Evolutionary conservation across 192 early-diverging fungal species (phyloP).

Genomic region (Coemansia sp.): DNA sequence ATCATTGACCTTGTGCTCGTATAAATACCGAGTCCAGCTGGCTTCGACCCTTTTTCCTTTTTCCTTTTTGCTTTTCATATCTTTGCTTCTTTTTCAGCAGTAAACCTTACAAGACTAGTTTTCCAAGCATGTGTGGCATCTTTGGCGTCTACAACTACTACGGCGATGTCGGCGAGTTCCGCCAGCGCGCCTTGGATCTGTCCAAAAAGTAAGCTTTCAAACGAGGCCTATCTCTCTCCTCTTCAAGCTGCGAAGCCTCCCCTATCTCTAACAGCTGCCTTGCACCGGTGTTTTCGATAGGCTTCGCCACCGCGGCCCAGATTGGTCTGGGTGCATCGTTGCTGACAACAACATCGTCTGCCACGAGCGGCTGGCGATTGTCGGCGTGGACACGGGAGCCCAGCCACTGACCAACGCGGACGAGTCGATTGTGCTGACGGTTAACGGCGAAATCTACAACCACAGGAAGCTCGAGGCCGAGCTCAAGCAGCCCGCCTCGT

Average conservation of each 20-base stretch:
- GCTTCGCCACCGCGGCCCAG: constrained; percentile 97
- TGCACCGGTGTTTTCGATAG: constrained; percentile 20
- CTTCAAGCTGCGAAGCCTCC: not conserved
- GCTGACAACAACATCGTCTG: constrained; percentile 86
- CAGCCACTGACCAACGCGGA: constrained; percentile 95
- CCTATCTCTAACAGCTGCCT: not conserved
- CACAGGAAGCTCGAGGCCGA: constrained; percentile 79
- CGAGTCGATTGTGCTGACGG: constrained; percentile 83
- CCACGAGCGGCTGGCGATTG: constrained; percentile 98
- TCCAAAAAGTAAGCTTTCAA: constrained; percentile 61
- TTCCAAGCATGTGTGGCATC: constrained; percentile 90
- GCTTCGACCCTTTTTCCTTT: not conserved
- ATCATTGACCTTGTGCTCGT: not conserved
- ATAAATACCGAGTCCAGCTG: not conserved
- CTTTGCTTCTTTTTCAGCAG: not conserved
- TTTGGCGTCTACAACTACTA: constrained; percentile 93
- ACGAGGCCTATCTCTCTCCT: not conserved
- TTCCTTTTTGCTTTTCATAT: not conserved
- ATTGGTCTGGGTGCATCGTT: constrained; percentile 92
- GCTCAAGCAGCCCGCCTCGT: constrained; percentile 72
- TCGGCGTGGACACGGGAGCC: constrained; percentile 95
- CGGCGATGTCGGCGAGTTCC: constrained; percentile 74
- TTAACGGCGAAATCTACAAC: constrained; percentile 99
- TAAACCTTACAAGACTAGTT: not conserved
- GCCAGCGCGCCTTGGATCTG: constrained; percentile 82